Evolutionary conservation across 2,329 filamentous ascomycete species (phyloP).

Genomic region (Colletotrichum godetiae): DNA sequence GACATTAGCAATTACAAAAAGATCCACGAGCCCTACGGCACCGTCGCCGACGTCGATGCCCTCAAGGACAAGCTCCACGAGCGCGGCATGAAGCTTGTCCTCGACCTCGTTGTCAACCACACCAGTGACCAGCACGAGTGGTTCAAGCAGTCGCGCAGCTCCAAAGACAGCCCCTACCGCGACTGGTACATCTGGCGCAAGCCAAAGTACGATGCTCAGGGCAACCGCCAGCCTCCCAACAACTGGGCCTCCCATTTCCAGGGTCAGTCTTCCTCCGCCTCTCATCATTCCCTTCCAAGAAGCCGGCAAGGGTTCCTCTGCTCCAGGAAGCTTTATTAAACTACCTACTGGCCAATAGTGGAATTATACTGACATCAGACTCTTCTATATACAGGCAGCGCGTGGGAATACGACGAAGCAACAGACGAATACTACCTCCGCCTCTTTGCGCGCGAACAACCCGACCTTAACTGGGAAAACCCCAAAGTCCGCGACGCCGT

Average conservation of each 20-base stretch:
- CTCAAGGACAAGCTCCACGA: constrained; percentile 71
- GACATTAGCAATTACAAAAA: constrained; percentile 76
- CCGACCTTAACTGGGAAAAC: constrained; percentile 84
- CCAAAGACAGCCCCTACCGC: constrained; percentile 64
- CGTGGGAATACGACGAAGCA: constrained; percentile 61
- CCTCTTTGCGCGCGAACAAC: constrained; percentile 77
- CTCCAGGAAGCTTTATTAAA: too few relatives aligned
- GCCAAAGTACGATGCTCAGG: constrained; percentile 65
- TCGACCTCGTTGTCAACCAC: constrained; percentile 82
- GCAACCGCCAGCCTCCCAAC: constrained; percentile 70
- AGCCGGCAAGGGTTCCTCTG: not conserved
- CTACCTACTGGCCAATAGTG: too few relatives aligned
- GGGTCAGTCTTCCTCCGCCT: constrained; percentile 40
- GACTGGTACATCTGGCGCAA: constrained; percentile 76
- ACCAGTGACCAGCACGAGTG: constrained; percentile 68
- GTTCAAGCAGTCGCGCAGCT: constrained; percentile 67
- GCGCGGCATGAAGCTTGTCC: constrained; percentile 74
- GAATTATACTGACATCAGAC: not conserved
- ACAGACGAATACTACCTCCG: constrained; percentile 70
- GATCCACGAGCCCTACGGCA: constrained; percentile 75
- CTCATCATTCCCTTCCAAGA: not conserved
- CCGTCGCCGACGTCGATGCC: constrained; percentile 73
- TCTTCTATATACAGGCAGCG: constrained; percentile 46
- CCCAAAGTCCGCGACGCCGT: constrained; percentile 72
- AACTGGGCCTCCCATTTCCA: constrained; percentile 62